These are phyloP conservation scores for Westerdykella aurantiaca DNA, from an alignment of 2,329 filamentous ascomycete species.

Conservation along the genomic window DNA sequence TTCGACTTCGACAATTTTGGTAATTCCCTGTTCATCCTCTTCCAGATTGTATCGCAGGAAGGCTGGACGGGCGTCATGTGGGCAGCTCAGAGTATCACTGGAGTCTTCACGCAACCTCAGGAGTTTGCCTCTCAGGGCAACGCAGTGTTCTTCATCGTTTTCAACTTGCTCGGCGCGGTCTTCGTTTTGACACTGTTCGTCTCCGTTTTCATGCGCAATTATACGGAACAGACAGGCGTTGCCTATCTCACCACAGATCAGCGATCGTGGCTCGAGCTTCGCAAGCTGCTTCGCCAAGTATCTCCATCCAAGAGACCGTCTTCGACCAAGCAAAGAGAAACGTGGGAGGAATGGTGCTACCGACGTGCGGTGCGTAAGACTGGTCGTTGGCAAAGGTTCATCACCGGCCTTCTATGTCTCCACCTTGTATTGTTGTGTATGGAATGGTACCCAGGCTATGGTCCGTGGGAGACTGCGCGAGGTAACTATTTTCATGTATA, in stretches of 20 bases:
- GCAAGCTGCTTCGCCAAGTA: slow-evolving; percentile 86
- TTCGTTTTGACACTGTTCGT: slow-evolving; percentile 97
- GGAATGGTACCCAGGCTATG: slow-evolving; percentile 75
- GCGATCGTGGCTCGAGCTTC: slow-evolving; percentile 89
- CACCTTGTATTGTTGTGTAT: slow-evolving; percentile 78
- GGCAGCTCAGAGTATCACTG: slow-evolving; percentile 74
- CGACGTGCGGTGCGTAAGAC: slow-evolving; percentile 89
- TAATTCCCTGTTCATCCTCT: slow-evolving; percentile 90
- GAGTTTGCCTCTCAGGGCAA: slow-evolving; percentile 70
- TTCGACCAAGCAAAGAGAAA: slow-evolving; percentile 62
- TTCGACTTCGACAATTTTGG: slow-evolving; percentile 95
- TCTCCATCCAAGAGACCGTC: slow-evolving; percentile 91
- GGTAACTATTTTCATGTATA: slow-evolving; percentile 32
- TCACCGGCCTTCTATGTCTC: slow-evolving; percentile 72
- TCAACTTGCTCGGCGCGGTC: slow-evolving; percentile 93
- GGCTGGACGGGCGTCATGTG: slow-evolving; percentile 95
- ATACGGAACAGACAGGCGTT: slow-evolving; percentile 96
- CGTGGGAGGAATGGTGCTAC: slow-evolving; percentile 91
- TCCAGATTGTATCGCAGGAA: slow-evolving; percentile 98
- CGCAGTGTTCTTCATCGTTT: slow-evolving; percentile 88
- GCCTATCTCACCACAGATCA: slow-evolving; percentile 94
- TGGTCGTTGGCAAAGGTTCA: slow-evolving; percentile 79
- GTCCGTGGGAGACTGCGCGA: slow-evolving; percentile 64
- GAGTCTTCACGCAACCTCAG: slow-evolving; percentile 65
- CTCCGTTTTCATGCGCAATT: slow-evolving; percentile 99